Evolutionary conservation across 805 yeast species (phyloP), one percentile per base, ranked within the genome.

Genomic region (Blastobotrys parvus): DNA sequence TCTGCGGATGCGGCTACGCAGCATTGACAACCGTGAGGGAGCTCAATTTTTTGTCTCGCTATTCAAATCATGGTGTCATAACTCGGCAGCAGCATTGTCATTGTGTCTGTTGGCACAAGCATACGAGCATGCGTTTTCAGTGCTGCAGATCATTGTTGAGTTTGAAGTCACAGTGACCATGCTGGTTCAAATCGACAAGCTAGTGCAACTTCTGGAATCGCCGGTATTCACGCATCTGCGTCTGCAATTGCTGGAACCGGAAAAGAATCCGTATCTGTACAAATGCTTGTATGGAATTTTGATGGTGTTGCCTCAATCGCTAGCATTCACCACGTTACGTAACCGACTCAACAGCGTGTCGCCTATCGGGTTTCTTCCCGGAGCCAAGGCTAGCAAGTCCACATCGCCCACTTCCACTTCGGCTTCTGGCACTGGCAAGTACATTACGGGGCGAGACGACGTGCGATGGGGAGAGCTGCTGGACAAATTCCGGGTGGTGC

Each of bases 301-400:
- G 46, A 92, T 92, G 98, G 71, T 92, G 3, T 63, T 92, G 39
- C 98, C 98, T 0, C 98, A 92, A 59, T 86, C 96, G 0, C 74
- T 85, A 10, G 95, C 97, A 0, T 92, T 86, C 59, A 78, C 74
- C n/a, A 77, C 84, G 0, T 69, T 92, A 50, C 82, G 82, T 50
- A 84, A 81, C 54, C 70, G 98, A 46, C 68, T 92, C 40, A 75
- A 74, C 39, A 69, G 84, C 30, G 73, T 82, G 17, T 55, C 65
- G 4, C 57, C 62, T 2, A 57, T 66, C 35, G 66, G 64, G 4
- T 56, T 55, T 32, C 51, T 65, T 25, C 63, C 62, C 27, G 10
- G 49, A 47, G 10, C 23, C 19, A 7, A 19, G 8, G n/a, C 29
- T n/a, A 2, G 16, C 11, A 16, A 11, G 27, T 17, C 43, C 17